A percentile compares a stretch with the other conserved stretches of the same genome.
These are phyloP conservation scores for Lanmaoa rubissima DNA, from an alignment of 768 basidiomycete genomes.

Conservation along the genomic window DNA sequence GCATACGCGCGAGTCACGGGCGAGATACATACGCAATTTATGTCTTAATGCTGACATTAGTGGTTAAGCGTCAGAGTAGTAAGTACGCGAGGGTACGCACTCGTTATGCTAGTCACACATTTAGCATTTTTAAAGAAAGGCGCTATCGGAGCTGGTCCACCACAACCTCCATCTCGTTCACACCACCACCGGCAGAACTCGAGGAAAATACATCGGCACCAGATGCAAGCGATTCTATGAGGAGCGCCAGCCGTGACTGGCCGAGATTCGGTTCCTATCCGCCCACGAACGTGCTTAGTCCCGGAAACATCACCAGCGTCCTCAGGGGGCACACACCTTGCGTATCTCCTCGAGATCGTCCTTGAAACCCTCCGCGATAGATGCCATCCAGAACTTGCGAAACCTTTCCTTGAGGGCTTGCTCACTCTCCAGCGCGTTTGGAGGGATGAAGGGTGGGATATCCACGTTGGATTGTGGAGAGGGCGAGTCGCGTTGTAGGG, in stretches of 20 bases:
- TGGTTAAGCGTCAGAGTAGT: neutral
- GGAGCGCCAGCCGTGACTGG: conserved; percentile 61
- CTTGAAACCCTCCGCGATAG: conserved; percentile 77
- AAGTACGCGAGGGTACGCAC: neutral
- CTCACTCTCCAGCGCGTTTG: conserved; percentile 43
- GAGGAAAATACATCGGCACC: conserved; percentile 72
- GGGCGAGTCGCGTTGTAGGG: conserved; percentile 22
- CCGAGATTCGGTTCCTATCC: conserved; percentile 65
- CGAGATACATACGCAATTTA: neutral
- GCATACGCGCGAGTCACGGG: neutral
- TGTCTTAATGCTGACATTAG: neutral
- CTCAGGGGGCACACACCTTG: conserved; percentile 49
- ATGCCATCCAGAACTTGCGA: conserved; percentile 84
- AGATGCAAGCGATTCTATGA: conserved; percentile 81
- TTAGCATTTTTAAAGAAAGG: neutral
- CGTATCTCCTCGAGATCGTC: conserved; percentile 83
- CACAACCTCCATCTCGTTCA: conserved; percentile 78
- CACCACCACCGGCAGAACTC: conserved; percentile 30
- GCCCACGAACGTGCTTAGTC: neutral
- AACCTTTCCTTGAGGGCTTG: conserved; percentile 62
- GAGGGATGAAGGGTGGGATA: conserved; percentile 60
- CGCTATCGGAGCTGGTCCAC: conserved; percentile 38
- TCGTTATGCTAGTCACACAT: neutral
- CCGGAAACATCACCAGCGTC: neutral
- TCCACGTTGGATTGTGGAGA: conserved; percentile 21